Conservation (phyloP, 495 filamentous ascomycete species). For the Aspergillus baeticus region DNA sequence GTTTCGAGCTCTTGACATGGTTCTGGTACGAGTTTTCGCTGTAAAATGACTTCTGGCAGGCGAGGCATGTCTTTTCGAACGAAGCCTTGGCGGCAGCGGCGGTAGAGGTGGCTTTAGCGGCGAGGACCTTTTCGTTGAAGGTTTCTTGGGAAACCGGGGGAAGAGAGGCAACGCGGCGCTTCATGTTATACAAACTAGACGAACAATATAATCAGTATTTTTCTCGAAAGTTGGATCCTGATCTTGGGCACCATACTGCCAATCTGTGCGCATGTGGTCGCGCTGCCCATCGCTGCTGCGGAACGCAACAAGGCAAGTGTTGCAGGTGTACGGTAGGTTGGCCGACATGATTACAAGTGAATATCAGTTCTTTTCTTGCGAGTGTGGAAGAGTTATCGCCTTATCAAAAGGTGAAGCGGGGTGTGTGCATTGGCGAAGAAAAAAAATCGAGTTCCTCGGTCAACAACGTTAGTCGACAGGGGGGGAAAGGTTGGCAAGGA, state of each 20-base stretch:
- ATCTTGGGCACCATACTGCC: constrained; percentile 71
- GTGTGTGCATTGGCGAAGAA: background rate
- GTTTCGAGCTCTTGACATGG: constrained; percentile 88
- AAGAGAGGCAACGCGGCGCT: constrained; percentile 87
- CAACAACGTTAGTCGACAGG: background rate
- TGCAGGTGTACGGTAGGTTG: constrained; percentile 88
- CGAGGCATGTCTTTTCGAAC: constrained; percentile 78
- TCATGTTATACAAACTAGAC: constrained; percentile 88
- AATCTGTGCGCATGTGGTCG: constrained; percentile 94
- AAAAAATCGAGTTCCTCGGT: background rate
- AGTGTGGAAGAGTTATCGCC: background rate
- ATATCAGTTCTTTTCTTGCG: background rate
- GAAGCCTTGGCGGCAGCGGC: constrained; percentile 86
- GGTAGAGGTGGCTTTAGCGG: constrained; percentile 77
- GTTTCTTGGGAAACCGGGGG: constrained; percentile 89
- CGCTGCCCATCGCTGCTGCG: constrained; percentile 90
- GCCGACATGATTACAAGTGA: constrained; percentile 30
- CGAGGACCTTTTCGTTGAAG: constrained; percentile 96
- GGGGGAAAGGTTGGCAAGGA: background rate
- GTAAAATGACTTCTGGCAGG: constrained; percentile 90
- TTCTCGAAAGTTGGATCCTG: background rate
- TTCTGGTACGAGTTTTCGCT: constrained; percentile 95
- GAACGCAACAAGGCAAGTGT: constrained; percentile 96
- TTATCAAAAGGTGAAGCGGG: background rate
- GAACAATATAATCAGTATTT: background rate